A percentile compares a stretch with the other conserved stretches of the same genome.
phyloP scores from a whole-genome alignment of 148 eudicot genomes.

The Diospyros lotus region DNA sequence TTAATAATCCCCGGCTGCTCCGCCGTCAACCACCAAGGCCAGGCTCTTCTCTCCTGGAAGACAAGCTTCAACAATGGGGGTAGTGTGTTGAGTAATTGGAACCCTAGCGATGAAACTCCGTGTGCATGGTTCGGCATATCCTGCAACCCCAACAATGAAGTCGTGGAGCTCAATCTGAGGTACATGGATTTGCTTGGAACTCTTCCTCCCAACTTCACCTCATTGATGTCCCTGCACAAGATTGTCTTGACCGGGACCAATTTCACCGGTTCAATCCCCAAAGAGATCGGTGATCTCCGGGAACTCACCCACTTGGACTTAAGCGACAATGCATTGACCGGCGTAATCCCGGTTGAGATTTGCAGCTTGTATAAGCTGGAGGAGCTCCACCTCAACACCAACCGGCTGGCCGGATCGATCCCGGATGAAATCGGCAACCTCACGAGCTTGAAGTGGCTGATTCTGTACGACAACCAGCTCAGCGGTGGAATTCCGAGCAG shows the following conservation, averaged over 20 bases:
- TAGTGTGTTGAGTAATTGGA: constrained; percentile 39
- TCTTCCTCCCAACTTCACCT: constrained; percentile 50
- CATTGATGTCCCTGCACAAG: constrained; percentile 40
- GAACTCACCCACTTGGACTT: constrained; percentile 50
- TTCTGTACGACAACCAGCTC: constrained; percentile 72
- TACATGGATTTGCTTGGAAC: constrained; percentile 62
- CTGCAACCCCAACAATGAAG: constrained; percentile 53
- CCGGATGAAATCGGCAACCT: constrained; percentile 59
- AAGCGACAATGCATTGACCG: constrained; percentile 68
- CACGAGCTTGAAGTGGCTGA: constrained; percentile 42
- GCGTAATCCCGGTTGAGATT: constrained; percentile 66
- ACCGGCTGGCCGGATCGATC: constrained; percentile 56
- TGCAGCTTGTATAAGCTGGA: constrained; percentile 44
- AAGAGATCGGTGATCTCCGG: constrained; percentile 35
- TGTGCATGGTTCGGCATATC: constrained; percentile 70
- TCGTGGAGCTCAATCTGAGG: constrained; percentile 50
- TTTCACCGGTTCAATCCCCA: constrained; percentile 67
- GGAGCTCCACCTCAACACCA: constrained; percentile 57
- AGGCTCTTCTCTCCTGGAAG: constrained; percentile 71
- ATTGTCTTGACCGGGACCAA: constrained; percentile 59
- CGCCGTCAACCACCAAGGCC: constrained; percentile 64
- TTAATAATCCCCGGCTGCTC: constrained; percentile 13
- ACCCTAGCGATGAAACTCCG: constrained; percentile 43
- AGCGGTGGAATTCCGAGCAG: constrained; percentile 64
- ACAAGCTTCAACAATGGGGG: constrained; percentile 36